Base-by-base conservation (phyloP, 257 asterid species). In the Euphrasia confusa region DNA sequence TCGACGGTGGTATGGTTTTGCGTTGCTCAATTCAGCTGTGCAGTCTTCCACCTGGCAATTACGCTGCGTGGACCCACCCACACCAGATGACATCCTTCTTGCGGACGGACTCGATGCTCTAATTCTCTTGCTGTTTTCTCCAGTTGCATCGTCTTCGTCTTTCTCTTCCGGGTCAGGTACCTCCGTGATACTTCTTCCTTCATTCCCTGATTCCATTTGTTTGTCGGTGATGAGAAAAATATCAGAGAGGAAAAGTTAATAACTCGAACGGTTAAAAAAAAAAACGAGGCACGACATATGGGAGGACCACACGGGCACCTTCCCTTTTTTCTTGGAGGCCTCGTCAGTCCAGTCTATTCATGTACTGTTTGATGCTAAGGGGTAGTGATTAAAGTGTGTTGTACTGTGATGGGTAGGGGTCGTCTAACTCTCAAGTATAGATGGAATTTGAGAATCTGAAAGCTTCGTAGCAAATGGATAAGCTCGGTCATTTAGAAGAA, bases 1-100 rank as follows among this genome's bases (percentile, higher is more conserved):
- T 53, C 96, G 87, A n/a, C 95, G 95, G 68, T 90, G 85, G 73
- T 90, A 90, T 26, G 80, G 79, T 78, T 82, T 87, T 64, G 85
- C 89, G 32, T 66, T 69, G 18, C 79, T 67, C 96, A 90, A 60
- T 48, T 83, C 80, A 32, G 89, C 76, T 18, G 72, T 55, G 81
- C 97, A 90, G 71, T 75, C 76, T 52, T 85, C 88, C 13, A 81
- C 84, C 71, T 87, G 96, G 63, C 96, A 87, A 52, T 75, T 75
- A 58, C 81, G 77, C 65, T 69, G 87, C 10, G 84, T 27, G n/a
- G 90, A 68, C 52, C 84, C 79, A 42, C 81, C 78, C 3, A 71
- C 71, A 57, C 83, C 39, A 10, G 73, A 35, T 35, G 40, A 60
- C 18, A 18, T 73, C 66, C 79, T 84, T 73, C 67, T 75, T 24